Base-by-base conservation (phyloP, 2,329 filamentous ascomycete genomes). In the Phaeosphaeria sp. region DNA sequence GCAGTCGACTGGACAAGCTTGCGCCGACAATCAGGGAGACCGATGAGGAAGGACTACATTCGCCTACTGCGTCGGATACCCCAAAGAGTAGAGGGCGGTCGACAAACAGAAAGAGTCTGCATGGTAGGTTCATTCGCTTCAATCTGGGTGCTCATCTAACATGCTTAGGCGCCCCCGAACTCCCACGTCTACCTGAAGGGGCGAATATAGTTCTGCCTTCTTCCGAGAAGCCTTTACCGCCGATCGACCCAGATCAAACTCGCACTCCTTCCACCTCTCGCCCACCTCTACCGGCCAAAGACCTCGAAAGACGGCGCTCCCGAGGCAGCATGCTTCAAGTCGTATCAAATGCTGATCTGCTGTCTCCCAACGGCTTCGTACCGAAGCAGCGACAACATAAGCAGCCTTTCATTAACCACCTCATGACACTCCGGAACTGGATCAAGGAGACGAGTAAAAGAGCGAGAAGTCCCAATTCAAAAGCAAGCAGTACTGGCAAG, bases 241-340 rank as follows among this genome's bases (percentile, higher is more conserved):
- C 92, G 0, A 82, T 94, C 51, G 91, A 95, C 70, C 94, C 94
- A 72, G 89, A 92, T 71, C 89, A 89, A 5, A 82, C 90, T 52
- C 86, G 91, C 33, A 93, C 90, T 18, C 85, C 85, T 69, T 92
- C 92, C 13, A 93, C 92, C 27, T 88, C 91, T 59, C 88, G 91
- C 48, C 89, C 93, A 6, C 83, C 91, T 42, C 91, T 91, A 9
- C 94, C 94, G 43, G 93, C 94, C 1, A 97, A 97, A 75, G 93
- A 97, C 64, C 57, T 74, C 13, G 67, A 69, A 25, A 88, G 87
- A 61, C 87, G 91, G 57, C 84, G 90, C 66, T 91, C 91, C 64
- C 84, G 92, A 59, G 91, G 91, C 44, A 97, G 93, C 65, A 95
- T 92, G 62, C 84, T 97, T 30, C 92, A 97, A 72, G 86, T 96